Base-by-base conservation (phyloP, 1,284 basidiomycete species). In the Rhizoctonia solani region DNA sequence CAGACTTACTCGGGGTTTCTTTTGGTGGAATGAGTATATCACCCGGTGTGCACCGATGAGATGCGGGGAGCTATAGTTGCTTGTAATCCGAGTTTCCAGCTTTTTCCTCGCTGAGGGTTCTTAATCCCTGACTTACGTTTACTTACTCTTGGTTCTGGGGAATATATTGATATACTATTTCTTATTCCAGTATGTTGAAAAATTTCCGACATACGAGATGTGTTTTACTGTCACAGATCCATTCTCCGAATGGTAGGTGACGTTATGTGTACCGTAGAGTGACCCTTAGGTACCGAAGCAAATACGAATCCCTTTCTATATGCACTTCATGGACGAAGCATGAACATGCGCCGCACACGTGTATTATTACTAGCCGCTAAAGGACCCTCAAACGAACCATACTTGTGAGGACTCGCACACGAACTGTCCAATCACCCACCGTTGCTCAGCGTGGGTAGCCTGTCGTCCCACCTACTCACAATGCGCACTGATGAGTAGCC, bases 1-100 rank as follows among this genome's bases (percentile, higher is more conserved):
- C 69, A 19, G 69, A 68, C 21, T 25, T 66, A 19, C 56, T 71
- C 6, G 65, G 34, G n/a, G 54, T 54, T 32, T 89, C 87, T 1
- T 84, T 92, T 72, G 87, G 83, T 13, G 86, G 84, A 27, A 91
- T 92, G 89, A 91, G 88, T 71, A 92, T 92, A 52, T 63, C 71
- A 89, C 59, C 59, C 25, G 59, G 59, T 52, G 37, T 32, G 47
- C 37, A 14, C 19, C 59, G 59, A 13, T 49, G 49, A 29, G 29
- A 30, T 19, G 25, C 14, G 25, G 34, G 21, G 8, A 19, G 44
- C n/a, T 46, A 19, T 53, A 19, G 50, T 42, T 25, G 41, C 23
- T 50, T 58, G 21, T 29, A 46, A 30, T 58, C 55, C 13, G n/a
- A 13, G 50, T 23, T 53, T 23, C 29, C 9, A 8, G 8, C 8